Evolutionary conservation across 1,284 basidiomycete genomes (phyloP).

Genomic region (Xerocomus tenax): DNA sequence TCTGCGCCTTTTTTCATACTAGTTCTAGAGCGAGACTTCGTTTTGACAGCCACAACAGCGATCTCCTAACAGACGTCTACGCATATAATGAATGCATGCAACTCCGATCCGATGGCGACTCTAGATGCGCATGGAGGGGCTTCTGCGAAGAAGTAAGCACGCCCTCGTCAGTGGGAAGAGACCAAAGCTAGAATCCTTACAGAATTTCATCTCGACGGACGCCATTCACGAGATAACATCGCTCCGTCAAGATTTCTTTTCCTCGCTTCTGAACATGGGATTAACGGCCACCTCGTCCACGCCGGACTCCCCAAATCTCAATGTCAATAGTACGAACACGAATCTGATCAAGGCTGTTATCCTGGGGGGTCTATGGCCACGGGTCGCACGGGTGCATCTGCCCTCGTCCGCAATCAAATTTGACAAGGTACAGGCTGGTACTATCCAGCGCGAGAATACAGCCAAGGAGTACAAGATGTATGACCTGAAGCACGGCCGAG

Average conservation of each 20-base stretch:
- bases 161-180: not conserved
- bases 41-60: slow-evolving; percentile 71
- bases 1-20: not conserved
- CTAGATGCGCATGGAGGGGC: slow-evolving; percentile 40
- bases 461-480: slow-evolving; percentile 77
- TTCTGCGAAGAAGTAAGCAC: slow-evolving; percentile 71
- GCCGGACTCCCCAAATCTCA: slow-evolving; percentile 42
- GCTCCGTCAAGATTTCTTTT: slow-evolving; percentile 71
- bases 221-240: slow-evolving; percentile 77
- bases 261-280: slow-evolving; percentile 65
- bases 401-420: slow-evolving; percentile 71
- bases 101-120: slow-evolving; percentile 44
- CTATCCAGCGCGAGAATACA: slow-evolving; percentile 72
- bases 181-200: slow-evolving; percentile 2
- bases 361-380: slow-evolving; percentile 77
- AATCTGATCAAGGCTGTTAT: slow-evolving; percentile 77
- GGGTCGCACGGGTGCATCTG: slow-evolving; percentile 66
- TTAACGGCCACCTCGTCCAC: slow-evolving; percentile 49
- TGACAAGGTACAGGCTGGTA: slow-evolving; percentile 72
- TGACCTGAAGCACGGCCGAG: slow-evolving; percentile 52
- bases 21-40: slow-evolving; percentile 52
- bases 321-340: slow-evolving; percentile 53
- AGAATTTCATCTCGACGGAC: slow-evolving; percentile 78
- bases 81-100: slow-evolving; percentile 66
- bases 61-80: slow-evolving; percentile 74